Conservation (phyloP, 2,329 filamentous ascomycete species). For the Fusarium proliferatum region DNA sequence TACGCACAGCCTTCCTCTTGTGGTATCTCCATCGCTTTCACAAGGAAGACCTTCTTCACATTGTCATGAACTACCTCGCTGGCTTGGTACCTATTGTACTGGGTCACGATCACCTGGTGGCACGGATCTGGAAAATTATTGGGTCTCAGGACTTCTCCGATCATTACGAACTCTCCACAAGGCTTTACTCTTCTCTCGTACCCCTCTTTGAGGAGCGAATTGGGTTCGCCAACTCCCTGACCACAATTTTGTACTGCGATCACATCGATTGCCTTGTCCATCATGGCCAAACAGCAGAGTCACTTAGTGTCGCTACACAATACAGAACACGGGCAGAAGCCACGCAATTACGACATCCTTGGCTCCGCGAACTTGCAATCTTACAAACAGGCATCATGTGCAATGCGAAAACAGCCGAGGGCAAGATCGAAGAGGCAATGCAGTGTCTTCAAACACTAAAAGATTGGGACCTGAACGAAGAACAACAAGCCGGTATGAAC, state of each 20-base stretch:
- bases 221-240: slow-evolving; percentile 49
- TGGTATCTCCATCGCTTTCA: slow-evolving; percentile 51
- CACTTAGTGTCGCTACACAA: slow-evolving; percentile 44
- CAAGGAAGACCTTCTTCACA: slow-evolving; percentile 47
- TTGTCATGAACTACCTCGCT: slow-evolving; percentile 49
- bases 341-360: slow-evolving; percentile 45
- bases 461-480: slow-evolving; percentile 45
- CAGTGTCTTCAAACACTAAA: slow-evolving; percentile 46
- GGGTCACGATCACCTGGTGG: slow-evolving; percentile 45
- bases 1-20: slow-evolving; percentile 49
- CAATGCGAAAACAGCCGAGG: slow-evolving; percentile 45
- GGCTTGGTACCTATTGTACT: slow-evolving; percentile 47
- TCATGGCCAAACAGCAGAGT: slow-evolving; percentile 42
- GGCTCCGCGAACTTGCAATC: slow-evolving; percentile 49
- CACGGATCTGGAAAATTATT: slow-evolving; percentile 48
- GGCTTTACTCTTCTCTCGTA: slow-evolving; percentile 47
- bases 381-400: slow-evolving; percentile 48
- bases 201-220: slow-evolving; percentile 48
- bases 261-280: slow-evolving; percentile 50
- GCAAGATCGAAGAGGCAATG: slow-evolving; percentile 47
- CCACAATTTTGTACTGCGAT: slow-evolving; percentile 49
- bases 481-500: slow-evolving; percentile 48
- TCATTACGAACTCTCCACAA: slow-evolving; percentile 48
- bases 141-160: slow-evolving; percentile 48
- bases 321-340: slow-evolving; percentile 47